These are phyloP conservation scores for Trichoderma koningii DNA, from an alignment of 2,329 filamentous ascomycete genomes.

Conservation along the genomic window DNA sequence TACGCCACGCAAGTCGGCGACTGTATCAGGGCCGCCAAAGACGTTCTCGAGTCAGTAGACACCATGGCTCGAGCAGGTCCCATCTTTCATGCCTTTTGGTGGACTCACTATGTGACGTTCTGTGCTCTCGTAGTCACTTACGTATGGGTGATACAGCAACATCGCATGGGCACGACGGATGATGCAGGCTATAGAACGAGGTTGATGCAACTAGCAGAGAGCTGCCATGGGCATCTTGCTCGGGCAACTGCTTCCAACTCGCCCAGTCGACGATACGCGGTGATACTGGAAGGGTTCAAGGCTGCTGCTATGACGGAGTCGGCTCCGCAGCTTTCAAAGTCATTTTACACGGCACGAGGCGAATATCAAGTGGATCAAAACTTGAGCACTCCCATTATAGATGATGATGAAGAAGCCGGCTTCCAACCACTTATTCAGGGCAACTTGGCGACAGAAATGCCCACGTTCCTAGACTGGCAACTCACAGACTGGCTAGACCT, in stretches of 20 bases:
- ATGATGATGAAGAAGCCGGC: background rate
- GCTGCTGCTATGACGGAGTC: constrained; percentile 26
- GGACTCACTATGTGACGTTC: constrained; percentile 56
- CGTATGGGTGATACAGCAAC: constrained; percentile 54
- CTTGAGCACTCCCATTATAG: background rate
- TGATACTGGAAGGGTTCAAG: constrained; percentile 55
- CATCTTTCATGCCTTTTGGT: constrained; percentile 55
- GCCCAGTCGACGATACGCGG: constrained; percentile 51
- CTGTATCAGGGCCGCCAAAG: constrained; percentile 51
- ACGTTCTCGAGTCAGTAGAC: constrained; percentile 48
- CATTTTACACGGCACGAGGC: background rate
- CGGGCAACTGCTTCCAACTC: constrained; percentile 43
- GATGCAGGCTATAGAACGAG: constrained; percentile 15
- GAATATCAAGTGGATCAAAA: background rate
- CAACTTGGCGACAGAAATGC: background rate
- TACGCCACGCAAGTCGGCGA: constrained; percentile 39
- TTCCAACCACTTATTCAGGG: background rate
- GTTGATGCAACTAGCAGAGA: constrained; percentile 47
- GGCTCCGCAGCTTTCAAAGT: constrained; percentile 1
- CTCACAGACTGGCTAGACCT: constrained; percentile 38
- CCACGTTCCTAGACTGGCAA: constrained; percentile 32
- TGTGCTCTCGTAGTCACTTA: constrained; percentile 57
- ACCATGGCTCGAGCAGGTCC: constrained; percentile 43
- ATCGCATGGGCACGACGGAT: constrained; percentile 26
- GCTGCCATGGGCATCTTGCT: constrained; percentile 49